These are phyloP conservation scores for Pseudonitzschia multistriata DNA, from an alignment of 108 stramenopile species.

Conservation along the genomic window DNA sequence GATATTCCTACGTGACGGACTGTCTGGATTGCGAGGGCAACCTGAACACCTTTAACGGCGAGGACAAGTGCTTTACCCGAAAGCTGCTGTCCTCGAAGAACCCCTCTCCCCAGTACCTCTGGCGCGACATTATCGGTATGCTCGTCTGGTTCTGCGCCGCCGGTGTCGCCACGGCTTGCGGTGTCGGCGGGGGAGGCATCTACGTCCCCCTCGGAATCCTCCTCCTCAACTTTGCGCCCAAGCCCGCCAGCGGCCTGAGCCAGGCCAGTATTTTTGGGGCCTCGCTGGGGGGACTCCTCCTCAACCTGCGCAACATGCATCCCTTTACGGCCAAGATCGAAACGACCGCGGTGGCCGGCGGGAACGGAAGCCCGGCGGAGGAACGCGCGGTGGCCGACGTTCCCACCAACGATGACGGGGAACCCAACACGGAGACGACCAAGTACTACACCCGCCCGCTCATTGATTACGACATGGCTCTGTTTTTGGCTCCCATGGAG, in stretches of 20 bases:
- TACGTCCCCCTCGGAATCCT: constrained; percentile 73
- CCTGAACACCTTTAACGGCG: constrained; percentile 32
- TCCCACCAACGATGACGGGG: constrained; percentile 34
- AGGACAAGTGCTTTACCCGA: constrained; percentile 51
- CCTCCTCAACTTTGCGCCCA: constrained; percentile 59
- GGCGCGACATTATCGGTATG: constrained; percentile 57
- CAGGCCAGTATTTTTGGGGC: constrained; percentile 74
- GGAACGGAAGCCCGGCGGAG: constrained; percentile 10
- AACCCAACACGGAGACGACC: constrained; percentile 29
- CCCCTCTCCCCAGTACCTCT: constrained; percentile 50
- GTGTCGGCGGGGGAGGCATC: constrained; percentile 75
- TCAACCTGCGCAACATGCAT: constrained; percentile 55
- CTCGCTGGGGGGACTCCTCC: constrained; percentile 51
- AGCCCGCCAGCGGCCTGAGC: constrained; percentile 51
- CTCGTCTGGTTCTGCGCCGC: constrained; percentile 67
- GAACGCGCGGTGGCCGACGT: not conserved
- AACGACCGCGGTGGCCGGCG: not conserved
- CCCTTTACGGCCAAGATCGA: constrained; percentile 32
- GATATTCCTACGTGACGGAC: constrained; percentile 30
- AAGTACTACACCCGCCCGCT: constrained; percentile 63
- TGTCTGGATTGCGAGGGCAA: constrained; percentile 42
- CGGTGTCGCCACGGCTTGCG: constrained; percentile 61
- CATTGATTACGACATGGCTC: constrained; percentile 68
- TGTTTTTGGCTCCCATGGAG: constrained; percentile 68
- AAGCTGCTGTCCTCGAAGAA: constrained; percentile 55